These are phyloP conservation scores for Phyllosticta capitalensis DNA, from an alignment of 2,329 filamentous ascomycete species.

Conservation along the genomic window DNA sequence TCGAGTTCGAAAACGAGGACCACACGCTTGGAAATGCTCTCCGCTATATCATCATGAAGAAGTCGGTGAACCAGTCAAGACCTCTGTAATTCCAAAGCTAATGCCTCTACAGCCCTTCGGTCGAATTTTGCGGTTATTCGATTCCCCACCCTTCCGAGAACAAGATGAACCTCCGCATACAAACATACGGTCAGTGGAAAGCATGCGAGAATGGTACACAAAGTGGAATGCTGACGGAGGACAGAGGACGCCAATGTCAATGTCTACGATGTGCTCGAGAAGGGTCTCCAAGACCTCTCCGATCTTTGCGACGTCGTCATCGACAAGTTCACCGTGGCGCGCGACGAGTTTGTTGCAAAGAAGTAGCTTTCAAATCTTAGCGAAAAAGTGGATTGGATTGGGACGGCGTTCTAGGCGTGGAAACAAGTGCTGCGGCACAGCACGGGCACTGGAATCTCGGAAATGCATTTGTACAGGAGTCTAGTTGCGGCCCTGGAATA, in stretches of 20 bases:
- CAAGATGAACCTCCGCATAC: constrained; percentile 95
- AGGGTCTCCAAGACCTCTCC: constrained; percentile 80
- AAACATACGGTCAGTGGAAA: constrained; percentile 70
- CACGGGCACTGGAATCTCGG: constrained; percentile 19
- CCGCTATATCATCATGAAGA: constrained; percentile 96
- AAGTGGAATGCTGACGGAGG: constrained; percentile 1
- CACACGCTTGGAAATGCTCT: constrained; percentile 93
- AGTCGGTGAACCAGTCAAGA: constrained; percentile 48
- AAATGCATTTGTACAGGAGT: constrained; percentile 27
- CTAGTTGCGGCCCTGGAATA: constrained; percentile 11
- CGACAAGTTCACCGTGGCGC: constrained; percentile 71
- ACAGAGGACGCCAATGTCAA: constrained; percentile 64
- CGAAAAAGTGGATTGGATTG: constrained; percentile 18
- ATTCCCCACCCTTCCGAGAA: constrained; percentile 93
- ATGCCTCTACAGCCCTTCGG: constrained; percentile 58
- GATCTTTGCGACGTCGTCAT: constrained; percentile 87
- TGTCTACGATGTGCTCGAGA: constrained; percentile 78
- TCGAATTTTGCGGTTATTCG: constrained; percentile 96
- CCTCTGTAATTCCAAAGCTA: background rate
- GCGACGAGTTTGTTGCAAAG: constrained; percentile 48
- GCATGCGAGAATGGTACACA: background rate
- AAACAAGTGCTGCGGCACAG: constrained; percentile 16
- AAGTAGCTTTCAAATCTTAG: background rate
- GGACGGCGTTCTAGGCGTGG: constrained; percentile 20
- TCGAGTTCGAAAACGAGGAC: constrained; percentile 87